Evolutionary conservation across 768 basidiomycete species (phyloP), one percentile per base, ranked within the genome.

Genomic region (Tricholoma sp.): DNA sequence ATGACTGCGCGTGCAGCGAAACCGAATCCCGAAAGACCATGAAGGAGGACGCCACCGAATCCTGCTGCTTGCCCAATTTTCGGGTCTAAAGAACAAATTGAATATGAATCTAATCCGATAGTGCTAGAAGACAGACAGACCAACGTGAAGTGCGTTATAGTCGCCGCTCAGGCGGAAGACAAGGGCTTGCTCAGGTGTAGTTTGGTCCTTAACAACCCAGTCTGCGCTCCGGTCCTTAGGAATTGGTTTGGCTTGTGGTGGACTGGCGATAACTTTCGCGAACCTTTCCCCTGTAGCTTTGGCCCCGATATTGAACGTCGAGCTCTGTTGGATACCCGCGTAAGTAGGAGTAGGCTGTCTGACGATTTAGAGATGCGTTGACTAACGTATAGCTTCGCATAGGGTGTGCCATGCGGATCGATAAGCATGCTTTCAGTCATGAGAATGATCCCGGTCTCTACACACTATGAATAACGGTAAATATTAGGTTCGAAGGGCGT

Each of bases 11-110:
- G 84, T 3, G 89, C 93, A 7, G 78, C 88, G 66, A 92, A 92
- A 9, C 92, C 92, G 66, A 81, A 94, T 0, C 87, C 83, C 17
- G 88, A 85, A 24, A 94, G 77, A 29, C 92, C 92, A 65, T 95
- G 92, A 2, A 94, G 79, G 63, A 95, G 93, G 36, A 87, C 83
- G 49, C 86, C 92, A 2, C 89, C 89, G 63, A 95, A 94, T 10
- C 91, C 90, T 15, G 84, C 77, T 7, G 75, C 76, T 60, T 83
- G 68, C n/a, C 91, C 92, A 37, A 90, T 82, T 12, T 64, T 68
- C 1, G 91, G 89, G 73, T 94, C 91, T 88, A 20, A 10, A 48
- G 7, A 33, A 24, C 18, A 52, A 33, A 20, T 29, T 33, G 15
- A 31, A 12, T 33, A n/a, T 49, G 36, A 49, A 13, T 13, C 36